Base-by-base conservation (phyloP, 2,329 filamentous ascomycete species). In the Aspergillus quadrilineatus region DNA sequence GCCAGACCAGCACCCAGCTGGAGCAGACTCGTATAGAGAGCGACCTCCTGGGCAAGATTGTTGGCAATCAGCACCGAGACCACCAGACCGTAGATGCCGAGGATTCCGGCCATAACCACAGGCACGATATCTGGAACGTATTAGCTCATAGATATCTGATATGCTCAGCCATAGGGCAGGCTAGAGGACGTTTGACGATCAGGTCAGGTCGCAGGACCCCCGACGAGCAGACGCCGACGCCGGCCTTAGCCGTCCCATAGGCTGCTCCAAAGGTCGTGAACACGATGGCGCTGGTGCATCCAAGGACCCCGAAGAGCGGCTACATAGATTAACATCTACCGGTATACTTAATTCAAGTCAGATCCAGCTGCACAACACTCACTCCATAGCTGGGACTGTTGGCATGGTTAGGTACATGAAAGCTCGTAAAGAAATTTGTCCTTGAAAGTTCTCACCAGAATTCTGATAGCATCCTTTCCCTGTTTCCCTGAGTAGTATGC, bases 51-150 rank as follows among this genome's bases (percentile, higher is more conserved):
- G 68, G 81, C 83, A 63, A 94, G 80, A 69, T 85, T 86, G 75
- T 90, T 89, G 71, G 89, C 92, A 73, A 94, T 91, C 71, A 93
- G 79, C 75, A 94, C 90, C 15, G 89, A 92, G 59, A 93, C 89
- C 78, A 94, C 90, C 64, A 94, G 85, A 70, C 90, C 90, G 81
- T 93, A 97, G 78, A 99, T 97, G 89, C 91, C 94, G 80, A 99
- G 97, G 80, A 99, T 99, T 97, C 94, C 94, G 84, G 94, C 94
- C 94, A 99, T 99, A 87, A 99, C 96, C 79, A 97, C 93, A 76
- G 93, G 93, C 65, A 97, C 92, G 78, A 97, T 97, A 85, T 97
- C 93, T 22, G 97, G 47, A 3, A 9, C 22, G 10, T 43, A 17
- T 17, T n/a, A 10, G 22, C 12, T 9, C 5, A 10, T 7, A 22